phyloP scores from a whole-genome alignment of 768 basidiomycete genomes.

The Saitozyma podzolica region DNA sequence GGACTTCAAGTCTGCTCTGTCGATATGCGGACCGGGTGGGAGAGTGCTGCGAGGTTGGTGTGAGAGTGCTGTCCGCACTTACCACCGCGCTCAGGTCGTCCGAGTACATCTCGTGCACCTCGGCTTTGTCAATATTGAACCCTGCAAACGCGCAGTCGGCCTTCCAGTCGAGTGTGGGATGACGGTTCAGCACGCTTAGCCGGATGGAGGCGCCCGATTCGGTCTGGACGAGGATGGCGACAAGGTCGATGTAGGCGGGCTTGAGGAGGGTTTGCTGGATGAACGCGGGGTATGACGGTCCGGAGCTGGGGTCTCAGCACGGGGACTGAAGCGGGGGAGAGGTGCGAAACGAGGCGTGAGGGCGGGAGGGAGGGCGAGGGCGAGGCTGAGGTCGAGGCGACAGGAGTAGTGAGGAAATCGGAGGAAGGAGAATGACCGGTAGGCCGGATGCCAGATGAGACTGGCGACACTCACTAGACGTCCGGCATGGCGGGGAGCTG shows the following conservation, averaged over 20 bases:
- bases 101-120: slow-evolving; percentile 61
- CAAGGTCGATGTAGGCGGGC: slow-evolving; percentile 58
- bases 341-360: too few relatives aligned
- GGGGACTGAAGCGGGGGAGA: too few relatives aligned
- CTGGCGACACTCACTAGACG: slow-evolving; percentile 30
- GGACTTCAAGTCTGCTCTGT: not conserved
- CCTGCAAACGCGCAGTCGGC: not conserved
- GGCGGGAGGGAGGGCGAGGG: too few relatives aligned
- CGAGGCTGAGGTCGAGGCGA: too few relatives aligned
- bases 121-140: slow-evolving; percentile 53
- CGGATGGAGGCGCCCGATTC: slow-evolving; percentile 54
- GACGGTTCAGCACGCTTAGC: slow-evolving; percentile 61
- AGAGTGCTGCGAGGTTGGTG: too few relatives aligned
- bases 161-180: slow-evolving; percentile 54
- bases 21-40: too few relatives aligned
- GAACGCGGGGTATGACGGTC: slow-evolving; percentile 60
- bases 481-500: slow-evolving; percentile 19
- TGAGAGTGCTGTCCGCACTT: slow-evolving; percentile 1
- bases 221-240: slow-evolving; percentile 55
- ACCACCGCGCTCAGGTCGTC: slow-evolving; percentile 53
- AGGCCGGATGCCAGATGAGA: slow-evolving; percentile 45
- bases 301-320: slow-evolving; percentile 21
- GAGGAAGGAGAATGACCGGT: slow-evolving; percentile 54
- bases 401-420: too few relatives aligned
- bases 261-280: slow-evolving; percentile 54